A percentile compares a stretch with the other conserved stretches of the same genome.
phyloP scores from a whole-genome alignment of 805 yeast species.

The Yarrowia sp. region DNA sequence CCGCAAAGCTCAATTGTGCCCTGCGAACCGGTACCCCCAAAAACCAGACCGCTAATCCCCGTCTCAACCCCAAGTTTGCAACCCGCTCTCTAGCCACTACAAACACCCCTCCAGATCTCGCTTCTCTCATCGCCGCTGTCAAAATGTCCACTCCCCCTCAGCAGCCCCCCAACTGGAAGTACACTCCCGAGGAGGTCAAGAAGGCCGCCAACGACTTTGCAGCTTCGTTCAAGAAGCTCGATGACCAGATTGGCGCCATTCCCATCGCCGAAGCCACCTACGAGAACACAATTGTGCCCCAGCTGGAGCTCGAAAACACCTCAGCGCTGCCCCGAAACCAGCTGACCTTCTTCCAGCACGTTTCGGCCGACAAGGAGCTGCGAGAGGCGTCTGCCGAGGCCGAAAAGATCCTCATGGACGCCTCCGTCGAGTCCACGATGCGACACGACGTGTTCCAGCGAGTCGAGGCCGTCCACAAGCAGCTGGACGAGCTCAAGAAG shows the following conservation, averaged over 20 bases:
- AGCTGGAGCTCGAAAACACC: slow-evolving; percentile 59
- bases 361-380: slow-evolving; percentile 66
- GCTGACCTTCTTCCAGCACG: slow-evolving; percentile 74
- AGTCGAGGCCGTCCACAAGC: slow-evolving; percentile 60
- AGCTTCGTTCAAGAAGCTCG: slow-evolving; percentile 49
- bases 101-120: slow-evolving; percentile 12
- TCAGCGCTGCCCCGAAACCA: slow-evolving; percentile 57
- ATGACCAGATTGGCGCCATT: slow-evolving; percentile 61
- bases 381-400: slow-evolving; percentile 75
- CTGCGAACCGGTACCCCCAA: not conserved
- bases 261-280: slow-evolving; percentile 57
- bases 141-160: slow-evolving; percentile 36
- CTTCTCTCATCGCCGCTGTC: slow-evolving; percentile 15
- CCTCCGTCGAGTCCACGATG: slow-evolving; percentile 66
- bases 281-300: slow-evolving; percentile 62
- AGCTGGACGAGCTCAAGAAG: slow-evolving; percentile 39
- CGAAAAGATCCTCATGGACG: slow-evolving; percentile 63
- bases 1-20: slow-evolving; percentile 15
- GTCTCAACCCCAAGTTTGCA: not conserved
- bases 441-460: slow-evolving; percentile 71
- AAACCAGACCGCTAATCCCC: not conserved
- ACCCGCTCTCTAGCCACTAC: slow-evolving; percentile 14
- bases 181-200: slow-evolving; percentile 31
- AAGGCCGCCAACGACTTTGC: slow-evolving; percentile 19
- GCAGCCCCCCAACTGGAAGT: slow-evolving; percentile 38